Evolutionary conservation across 2,329 filamentous ascomycete species (phyloP).

Genomic region (Madurella mycetomatis): DNA sequence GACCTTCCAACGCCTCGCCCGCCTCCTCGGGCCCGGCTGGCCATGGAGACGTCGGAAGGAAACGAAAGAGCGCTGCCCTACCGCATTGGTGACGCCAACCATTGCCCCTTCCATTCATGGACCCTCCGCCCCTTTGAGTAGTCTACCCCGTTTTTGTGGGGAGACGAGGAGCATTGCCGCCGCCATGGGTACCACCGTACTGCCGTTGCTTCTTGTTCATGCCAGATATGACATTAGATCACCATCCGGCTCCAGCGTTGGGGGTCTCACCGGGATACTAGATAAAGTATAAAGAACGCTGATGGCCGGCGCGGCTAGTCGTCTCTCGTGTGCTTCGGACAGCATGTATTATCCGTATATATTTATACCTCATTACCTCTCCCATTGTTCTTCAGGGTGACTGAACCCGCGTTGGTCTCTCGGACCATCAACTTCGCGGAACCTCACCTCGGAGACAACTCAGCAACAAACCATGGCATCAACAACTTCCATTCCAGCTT

Average conservation of each 20-base stretch:
- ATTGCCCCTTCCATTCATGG: slow-evolving; percentile 2
- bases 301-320: slow-evolving; percentile 10
- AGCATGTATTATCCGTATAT: background rate
- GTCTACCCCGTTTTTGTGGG: slow-evolving; percentile 8
- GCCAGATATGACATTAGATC: slow-evolving; percentile 11
- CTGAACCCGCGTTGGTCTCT: background rate
- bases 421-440: too few species aligned
- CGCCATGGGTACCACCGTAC: slow-evolving; percentile 13
- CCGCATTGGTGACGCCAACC: slow-evolving; percentile 13
- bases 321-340: background rate
- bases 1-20: slow-evolving; percentile 13
- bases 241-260: slow-evolving; percentile 5
- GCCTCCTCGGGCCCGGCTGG: slow-evolving; percentile 7
- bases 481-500: slow-evolving; percentile 3
- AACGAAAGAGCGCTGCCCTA: slow-evolving; percentile 7
- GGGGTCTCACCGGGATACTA: slow-evolving; percentile 16
- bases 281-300: slow-evolving; percentile 5
- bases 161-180: slow-evolving; percentile 7
- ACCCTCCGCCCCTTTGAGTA: slow-evolving; percentile 8
- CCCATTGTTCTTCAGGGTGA: background rate
- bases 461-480: slow-evolving; percentile 9
- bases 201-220: background rate
- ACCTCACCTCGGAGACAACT: background rate
- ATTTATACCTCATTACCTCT: slow-evolving; percentile 2
- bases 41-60: slow-evolving; percentile 14